Evolutionary conservation across 768 basidiomycete genomes (phyloP).

Genomic region (Hirschioporus abietinus): DNA sequence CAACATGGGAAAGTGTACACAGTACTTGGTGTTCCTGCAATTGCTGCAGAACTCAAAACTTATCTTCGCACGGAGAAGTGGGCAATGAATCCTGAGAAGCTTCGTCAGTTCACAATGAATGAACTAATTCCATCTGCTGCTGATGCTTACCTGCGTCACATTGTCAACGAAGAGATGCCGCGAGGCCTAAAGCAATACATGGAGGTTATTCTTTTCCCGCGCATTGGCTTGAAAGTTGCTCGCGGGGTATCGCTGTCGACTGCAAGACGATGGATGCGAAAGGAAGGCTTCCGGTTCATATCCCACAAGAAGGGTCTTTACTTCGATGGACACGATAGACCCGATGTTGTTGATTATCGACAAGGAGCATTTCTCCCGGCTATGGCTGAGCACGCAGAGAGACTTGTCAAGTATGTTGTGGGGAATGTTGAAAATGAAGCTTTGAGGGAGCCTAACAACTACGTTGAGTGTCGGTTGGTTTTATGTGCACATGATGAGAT

Average conservation of each 20-base stretch:
- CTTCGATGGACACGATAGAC: conserved; percentile 18
- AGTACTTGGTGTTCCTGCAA: conserved; percentile 14
- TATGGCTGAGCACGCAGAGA: conserved; percentile 1
- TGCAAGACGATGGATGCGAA: conserved; percentile 24
- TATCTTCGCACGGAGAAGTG: conserved; percentile 19
- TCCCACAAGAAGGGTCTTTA: conserved; percentile 15
- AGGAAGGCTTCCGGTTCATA: conserved; percentile 15
- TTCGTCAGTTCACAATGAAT: conserved; percentile 9
- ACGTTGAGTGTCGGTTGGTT: conserved; percentile 18
- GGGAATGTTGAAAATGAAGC: conserved; percentile 13
- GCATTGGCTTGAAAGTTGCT: conserved; percentile 11
- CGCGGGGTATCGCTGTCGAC: conserved; percentile 28
- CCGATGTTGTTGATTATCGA: conserved; percentile 17
- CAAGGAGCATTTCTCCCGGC: conserved; percentile 9
- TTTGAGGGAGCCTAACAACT: conserved; percentile 5
- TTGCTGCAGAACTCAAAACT: conserved; percentile 10
- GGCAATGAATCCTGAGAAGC: conserved; percentile 13
- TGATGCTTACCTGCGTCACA: conserved; percentile 4
- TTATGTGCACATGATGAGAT: conserved; percentile 32
- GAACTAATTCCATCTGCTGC: conserved; percentile 13
- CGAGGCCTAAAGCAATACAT: conserved; percentile 14
- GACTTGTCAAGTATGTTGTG: conserved; percentile 12
- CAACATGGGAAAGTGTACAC: conserved; percentile 13
- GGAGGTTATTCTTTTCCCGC: conserved; percentile 12
- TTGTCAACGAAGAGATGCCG: conserved; percentile 15